Conservation (phyloP, 2,329 filamentous ascomycete species). For the Diaporthe nobilis region DNA sequence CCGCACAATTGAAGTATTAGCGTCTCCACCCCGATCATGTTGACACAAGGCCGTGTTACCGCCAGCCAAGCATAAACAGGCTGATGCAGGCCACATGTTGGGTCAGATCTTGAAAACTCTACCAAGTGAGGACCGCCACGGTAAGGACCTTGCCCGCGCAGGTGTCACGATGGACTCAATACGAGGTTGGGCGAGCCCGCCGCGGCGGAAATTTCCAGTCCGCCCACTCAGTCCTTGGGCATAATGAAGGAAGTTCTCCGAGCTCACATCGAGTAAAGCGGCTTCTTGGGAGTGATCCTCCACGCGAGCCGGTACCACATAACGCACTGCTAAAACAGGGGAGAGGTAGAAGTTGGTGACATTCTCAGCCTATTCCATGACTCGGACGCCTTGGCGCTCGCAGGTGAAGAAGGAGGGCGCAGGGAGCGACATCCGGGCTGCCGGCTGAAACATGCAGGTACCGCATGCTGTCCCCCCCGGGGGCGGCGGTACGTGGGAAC, state of each 20-base stretch:
- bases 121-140: neutral
- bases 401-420: neutral
- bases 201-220: neutral
- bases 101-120: neutral
- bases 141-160: too few relatives aligned
- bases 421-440: neutral
- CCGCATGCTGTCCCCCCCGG: neutral
- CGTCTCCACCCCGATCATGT: neutral
- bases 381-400: slow-evolving; percentile 10
- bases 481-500: neutral
- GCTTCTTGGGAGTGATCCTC: neutral
- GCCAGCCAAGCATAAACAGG: neutral
- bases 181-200: neutral
- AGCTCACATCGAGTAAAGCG: slow-evolving; percentile 8
- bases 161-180: neutral
- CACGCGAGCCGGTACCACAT: slow-evolving; percentile 15
- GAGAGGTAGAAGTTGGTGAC: slow-evolving; percentile 9
- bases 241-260: slow-evolving; percentile 2
- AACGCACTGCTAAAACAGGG: slow-evolving; percentile 12
- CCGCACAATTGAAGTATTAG: neutral
- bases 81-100: neutral
- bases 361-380: slow-evolving; percentile 20
- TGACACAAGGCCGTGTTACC: neutral
- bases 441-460: slow-evolving; percentile 13
- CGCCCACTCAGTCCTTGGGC: neutral